Base-by-base conservation (phyloP, 2,329 filamentous ascomycete species). In the Hypoxylon sp. region DNA sequence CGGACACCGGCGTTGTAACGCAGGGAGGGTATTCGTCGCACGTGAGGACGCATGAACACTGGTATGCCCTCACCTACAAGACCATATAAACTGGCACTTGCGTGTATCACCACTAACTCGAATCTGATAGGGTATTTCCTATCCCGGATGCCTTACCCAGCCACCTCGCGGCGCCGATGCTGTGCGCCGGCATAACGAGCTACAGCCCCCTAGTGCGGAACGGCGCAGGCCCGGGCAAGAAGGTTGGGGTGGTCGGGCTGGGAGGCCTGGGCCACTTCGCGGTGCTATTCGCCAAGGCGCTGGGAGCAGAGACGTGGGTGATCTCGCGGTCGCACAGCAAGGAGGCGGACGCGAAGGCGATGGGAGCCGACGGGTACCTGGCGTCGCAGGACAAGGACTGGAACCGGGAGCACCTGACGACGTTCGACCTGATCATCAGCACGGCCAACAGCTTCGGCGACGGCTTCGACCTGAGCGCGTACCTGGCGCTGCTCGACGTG, bases 141-240 rank as follows among this genome's bases (percentile, higher is more conserved):
- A 93, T 96, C 63, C 92, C 91, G 29, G 90, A 92, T 26, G 84
- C 80, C 48, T 82, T 96, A 41, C 68, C 79, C 8, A 83, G 81
- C 64, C 74, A 77, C 52, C 75, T 87, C 47, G 90, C 88, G 1
- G 91, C 90, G 1, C 90, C 89, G 8, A 92, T 93, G 89, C 82
- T 95, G 66, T 96, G 92, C 75, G 92, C 90, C 35, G 92, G 92
- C 62, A 81, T 96, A 64, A 96, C 92, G 3, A 86, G 87, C 57
- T 96, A 87, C 78, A 89, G 85, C 58, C 91, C 92, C 1, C 81
- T 96, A 11, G 87, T 90, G 63, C 84, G 91, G 45, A 87, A 92
- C 69, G 89, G 89, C 18, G 83, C 83, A 58, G 89, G 89, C 0
- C 89, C 89, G 1, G 91, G 91, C 61, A 91, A 90, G 80, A 91